Conservation (phyloP, 179 eudicot species). For the Drosera spatulata region DNA sequence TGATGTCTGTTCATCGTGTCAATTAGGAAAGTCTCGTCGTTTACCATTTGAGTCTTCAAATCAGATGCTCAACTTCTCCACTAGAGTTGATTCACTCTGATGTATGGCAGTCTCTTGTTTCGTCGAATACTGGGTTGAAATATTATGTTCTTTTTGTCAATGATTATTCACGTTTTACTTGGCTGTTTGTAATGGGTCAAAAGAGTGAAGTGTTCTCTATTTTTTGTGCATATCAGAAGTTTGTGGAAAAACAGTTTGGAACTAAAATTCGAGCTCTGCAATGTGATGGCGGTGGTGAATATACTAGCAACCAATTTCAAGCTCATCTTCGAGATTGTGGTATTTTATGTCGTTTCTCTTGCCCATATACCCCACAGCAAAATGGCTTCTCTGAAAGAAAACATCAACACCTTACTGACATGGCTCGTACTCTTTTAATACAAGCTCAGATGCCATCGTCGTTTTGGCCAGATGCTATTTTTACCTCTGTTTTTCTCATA, state of each 20-base stretch:
- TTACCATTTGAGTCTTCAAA: background rate
- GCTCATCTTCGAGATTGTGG: background rate
- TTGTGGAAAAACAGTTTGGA: background rate
- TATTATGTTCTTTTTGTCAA: background rate
- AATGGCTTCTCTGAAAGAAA: background rate
- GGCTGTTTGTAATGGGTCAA: background rate
- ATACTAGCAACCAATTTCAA: background rate
- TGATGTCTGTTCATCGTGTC: too few relatives aligned
- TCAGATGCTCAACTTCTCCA: background rate
- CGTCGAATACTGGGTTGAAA: background rate
- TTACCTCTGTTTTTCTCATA: background rate
- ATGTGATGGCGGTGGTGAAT: background rate
- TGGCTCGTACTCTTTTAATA: background rate
- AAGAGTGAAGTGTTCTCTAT: background rate
- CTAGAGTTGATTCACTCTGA: background rate
- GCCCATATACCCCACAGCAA: background rate
- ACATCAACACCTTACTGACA: background rate
- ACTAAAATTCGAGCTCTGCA: background rate
- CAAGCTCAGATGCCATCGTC: background rate
- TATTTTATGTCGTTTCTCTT: background rate
- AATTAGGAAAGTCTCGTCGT: too few relatives aligned
- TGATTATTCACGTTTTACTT: background rate
- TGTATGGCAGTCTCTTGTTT: background rate
- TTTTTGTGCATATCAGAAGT: background rate
- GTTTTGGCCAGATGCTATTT: background rate